Conservation (phyloP, 192 early-diverging fungal species). For the Coemansia guatemalensis region DNA sequence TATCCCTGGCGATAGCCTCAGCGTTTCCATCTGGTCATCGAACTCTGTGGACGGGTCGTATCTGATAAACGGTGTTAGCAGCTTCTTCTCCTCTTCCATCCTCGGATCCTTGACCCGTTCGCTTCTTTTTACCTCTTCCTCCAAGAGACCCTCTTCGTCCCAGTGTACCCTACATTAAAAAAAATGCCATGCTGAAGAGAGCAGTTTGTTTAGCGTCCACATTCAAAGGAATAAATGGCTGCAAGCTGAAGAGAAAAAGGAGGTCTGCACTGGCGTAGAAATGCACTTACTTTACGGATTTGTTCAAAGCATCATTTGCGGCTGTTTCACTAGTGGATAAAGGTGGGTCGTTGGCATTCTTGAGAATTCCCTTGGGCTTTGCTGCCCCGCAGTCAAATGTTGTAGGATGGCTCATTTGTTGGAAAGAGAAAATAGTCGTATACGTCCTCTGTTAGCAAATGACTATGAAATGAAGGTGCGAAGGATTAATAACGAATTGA, state of each 20-base stretch:
- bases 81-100: conserved; percentile 93
- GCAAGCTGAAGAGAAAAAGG: neutral
- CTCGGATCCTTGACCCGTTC: conserved; percentile 64
- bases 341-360: conserved; percentile 20
- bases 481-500: no score
- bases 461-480: no score
- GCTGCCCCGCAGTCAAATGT: neutral
- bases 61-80: conserved; percentile 92
- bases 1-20: conserved; percentile 33
- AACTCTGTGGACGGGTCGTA: conserved; percentile 83
- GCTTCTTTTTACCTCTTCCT: conserved; percentile 74
- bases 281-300: conserved; percentile 35
- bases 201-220: neutral
- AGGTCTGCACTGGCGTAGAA: neutral
- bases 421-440: conserved; percentile 2
- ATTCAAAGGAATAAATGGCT: neutral
- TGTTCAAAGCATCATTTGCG: conserved; percentile 14
- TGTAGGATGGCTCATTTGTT: conserved; percentile 13
- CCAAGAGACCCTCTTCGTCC: conserved; percentile 91
- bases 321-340: no score
- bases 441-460: no score
- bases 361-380: conserved; percentile 55
- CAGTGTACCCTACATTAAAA: conserved; percentile 69
- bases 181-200: neutral
- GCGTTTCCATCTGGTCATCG: conserved; percentile 50